Conservation (phyloP, 2,329 filamentous ascomycete species). For the Fusarium citri region DNA sequence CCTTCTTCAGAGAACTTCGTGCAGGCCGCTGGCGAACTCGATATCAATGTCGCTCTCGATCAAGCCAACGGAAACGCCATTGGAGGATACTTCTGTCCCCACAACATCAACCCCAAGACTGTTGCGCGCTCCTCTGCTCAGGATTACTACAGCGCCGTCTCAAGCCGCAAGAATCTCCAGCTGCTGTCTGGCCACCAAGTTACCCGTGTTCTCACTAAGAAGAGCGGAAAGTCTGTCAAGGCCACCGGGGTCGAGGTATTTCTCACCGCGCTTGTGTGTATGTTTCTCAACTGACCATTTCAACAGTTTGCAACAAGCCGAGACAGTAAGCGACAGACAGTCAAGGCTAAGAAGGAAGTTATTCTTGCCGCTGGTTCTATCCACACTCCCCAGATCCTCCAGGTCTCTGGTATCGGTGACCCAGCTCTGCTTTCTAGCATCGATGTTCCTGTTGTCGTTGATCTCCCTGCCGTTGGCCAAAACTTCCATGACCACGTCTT, state of each 20-base stretch:
- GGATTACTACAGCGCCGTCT: conserved; percentile 30
- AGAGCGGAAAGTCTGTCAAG: conserved; percentile 4
- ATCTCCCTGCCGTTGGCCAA: conserved; percentile 62
- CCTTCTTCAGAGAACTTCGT: conserved; percentile 24
- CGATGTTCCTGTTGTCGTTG: conserved; percentile 55
- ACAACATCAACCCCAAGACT: conserved; percentile 31
- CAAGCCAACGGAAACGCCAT: conserved; percentile 37
- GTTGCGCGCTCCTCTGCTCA: conserved; percentile 33
- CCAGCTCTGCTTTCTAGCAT: conserved; percentile 50
- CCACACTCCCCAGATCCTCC: conserved; percentile 59
- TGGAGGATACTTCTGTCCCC: conserved; percentile 38
- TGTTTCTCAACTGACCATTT: fast-evolving
- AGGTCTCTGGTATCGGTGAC: conserved; percentile 63
- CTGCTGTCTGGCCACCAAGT: conserved; percentile 30
- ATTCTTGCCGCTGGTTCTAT: conserved; percentile 56
- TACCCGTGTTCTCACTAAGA: conserved; percentile 34
- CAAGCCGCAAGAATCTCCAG: conserved; percentile 32
- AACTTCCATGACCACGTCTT: conserved; percentile 57
- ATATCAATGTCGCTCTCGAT: conserved; percentile 21
- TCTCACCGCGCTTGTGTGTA: fast-evolving
- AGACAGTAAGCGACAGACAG: not conserved
- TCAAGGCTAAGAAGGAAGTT: conserved; percentile 51
- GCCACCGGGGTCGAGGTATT: conserved; percentile 38
- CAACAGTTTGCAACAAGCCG: conserved; percentile 20
- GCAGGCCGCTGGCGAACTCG: conserved; percentile 23